Base-by-base conservation (phyloP, 1,139 yeast species). In the Saccharomyces hybrid region DNA sequence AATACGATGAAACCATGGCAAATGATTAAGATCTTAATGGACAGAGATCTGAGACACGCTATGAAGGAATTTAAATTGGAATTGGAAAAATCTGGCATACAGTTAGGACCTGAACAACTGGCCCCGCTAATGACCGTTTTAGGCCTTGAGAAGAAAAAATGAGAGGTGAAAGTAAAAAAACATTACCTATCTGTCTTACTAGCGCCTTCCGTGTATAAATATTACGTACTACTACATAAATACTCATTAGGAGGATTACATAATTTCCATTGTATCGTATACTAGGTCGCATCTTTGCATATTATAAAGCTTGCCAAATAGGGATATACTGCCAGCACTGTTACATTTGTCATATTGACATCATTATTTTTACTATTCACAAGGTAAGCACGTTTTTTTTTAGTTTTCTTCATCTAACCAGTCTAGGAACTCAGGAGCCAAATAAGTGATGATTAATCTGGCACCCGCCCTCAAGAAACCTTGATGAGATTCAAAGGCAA, bases 381-480 rank as follows among this genome's bases (percentile, higher is more conserved):
- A 38, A 16, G 13, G n/a, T 38, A 25, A 9, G 25, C 23, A 9
- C 13, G 6, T 26, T 26, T 26, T 26, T 13, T 11, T 38, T 38
- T 11, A 38, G 44, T 38, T 38, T 9, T 38, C 29, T 42, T 60
- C 60, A 54, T 79, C 79, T 62, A 91, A 77, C 99, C 99, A 93
- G 31, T 89, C 97, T 70, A 93, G 79, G 65, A 93, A 90, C 64
- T 93, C 96, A 3, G 99, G 99, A 2, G 99, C 88, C 68, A 93
- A 89, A 73, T 93, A 93, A 55, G 96, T 83, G 64, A 93, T 90
- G 59, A 95, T 82, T 63, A 93, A 75, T 67, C 93, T 82, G 19
- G 99, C 98, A 54, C 99, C 99, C 1, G 99, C 99, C 72, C 99
- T 81, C 61, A 93, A 77, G 65, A 88, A 84, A 1, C 99, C 98